Conservation (phyloP, 2,329 filamentous ascomycete species). For the Monilinia vaccinii-corymbosi region DNA sequence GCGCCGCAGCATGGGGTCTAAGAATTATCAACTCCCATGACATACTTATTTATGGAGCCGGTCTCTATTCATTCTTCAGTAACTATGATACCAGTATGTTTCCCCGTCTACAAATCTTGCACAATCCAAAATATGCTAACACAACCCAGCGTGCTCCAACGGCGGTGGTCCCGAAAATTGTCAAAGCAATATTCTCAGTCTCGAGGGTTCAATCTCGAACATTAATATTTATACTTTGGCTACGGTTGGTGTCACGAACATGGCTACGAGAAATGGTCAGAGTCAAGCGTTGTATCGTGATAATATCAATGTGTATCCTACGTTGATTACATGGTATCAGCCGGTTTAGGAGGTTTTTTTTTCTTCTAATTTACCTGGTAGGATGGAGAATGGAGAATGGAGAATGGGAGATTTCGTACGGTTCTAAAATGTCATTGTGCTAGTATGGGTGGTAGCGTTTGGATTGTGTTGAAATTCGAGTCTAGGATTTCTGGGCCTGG, state of each 20-base stretch:
- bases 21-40: slow-evolving; percentile 44
- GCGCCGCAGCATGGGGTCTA: slow-evolving; percentile 56
- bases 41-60: slow-evolving; percentile 43
- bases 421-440: not conserved
- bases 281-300: slow-evolving; percentile 11
- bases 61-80: slow-evolving; percentile 51
- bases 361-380: no score
- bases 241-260: slow-evolving; percentile 19
- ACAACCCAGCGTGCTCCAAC: slow-evolving; percentile 13
- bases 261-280: slow-evolving; percentile 16
- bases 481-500: not conserved
- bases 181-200: slow-evolving; percentile 18
- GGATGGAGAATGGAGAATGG: no score
- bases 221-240: slow-evolving; percentile 19
- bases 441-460: not conserved
- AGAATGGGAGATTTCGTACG: no score
- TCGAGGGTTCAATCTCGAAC: slow-evolving; percentile 15
- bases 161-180: slow-evolving; percentile 14
- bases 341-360: not conserved
- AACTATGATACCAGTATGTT: slow-evolving; percentile 37
- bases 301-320: slow-evolving; percentile 15
- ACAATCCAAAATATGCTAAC: not conserved
- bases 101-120: not conserved
- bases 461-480: not conserved
- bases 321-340: slow-evolving; percentile 7